Evolutionary conservation across 1,284 basidiomycete species (phyloP), one percentile per base, ranked within the genome.

Genomic region (Volvariella surrecta): DNA sequence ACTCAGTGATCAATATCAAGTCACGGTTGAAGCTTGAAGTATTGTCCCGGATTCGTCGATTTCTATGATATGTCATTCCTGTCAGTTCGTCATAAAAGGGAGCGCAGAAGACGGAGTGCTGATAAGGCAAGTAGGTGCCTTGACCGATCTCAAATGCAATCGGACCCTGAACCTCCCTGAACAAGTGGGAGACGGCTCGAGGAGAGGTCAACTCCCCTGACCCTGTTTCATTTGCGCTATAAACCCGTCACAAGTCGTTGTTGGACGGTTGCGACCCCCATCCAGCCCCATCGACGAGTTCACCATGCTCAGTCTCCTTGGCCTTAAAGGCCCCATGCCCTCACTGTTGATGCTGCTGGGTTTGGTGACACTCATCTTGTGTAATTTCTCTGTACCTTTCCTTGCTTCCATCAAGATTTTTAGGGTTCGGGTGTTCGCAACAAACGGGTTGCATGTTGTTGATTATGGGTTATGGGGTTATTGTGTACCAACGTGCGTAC

Each of bases 401-500:
- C 6, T 39, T 11, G 24, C 28, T 20, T 11, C 34, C 10, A 35
- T 44, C 4, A 22, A 35, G 20, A 11, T 44, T n/a, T 44, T 44
- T 16, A 32, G 43, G 19, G 9, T 44, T 19, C 1, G 11, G 15
- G 37, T 35, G 4, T 30, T 39, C 37, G 28, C 35, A 2, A n/a
- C 11, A n/a, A 35, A 24, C 15, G 37, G 32, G 3, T 13, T 19
- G 10, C 4, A 35, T 11, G 24, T 4, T 32, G 43, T 39, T 24
- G 35, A 39, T 16, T 44, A 37, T 39, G 43, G 43, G 15, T 17
- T 44, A n/a, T 39, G 16, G 17, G 43, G 43, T 16, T 44, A 44
- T 35, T 44, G 43, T 38, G 37, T 44, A 8, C 19, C 34, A 35
- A 35, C n/a, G 34, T 35, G 18, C 18, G 34, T 35, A 16, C 15